Conservation (phyloP, 2,329 filamentous ascomycete species). For the Colletotrichum sp. region DNA sequence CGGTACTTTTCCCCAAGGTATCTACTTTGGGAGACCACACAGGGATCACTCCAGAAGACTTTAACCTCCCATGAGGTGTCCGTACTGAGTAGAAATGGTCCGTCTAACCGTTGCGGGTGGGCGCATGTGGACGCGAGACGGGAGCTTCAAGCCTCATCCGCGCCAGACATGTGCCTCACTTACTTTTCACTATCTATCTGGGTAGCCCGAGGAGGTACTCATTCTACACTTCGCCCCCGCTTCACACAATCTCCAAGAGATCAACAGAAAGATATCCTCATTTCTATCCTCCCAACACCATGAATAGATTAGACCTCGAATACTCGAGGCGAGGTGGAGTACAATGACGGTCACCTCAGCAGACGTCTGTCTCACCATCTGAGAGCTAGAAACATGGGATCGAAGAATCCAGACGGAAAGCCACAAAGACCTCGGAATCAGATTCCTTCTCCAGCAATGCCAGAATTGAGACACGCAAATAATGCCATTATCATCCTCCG, state of each 20-base stretch:
- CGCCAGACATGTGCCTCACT: background rate
- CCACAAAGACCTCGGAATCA: background rate
- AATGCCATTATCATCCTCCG: constrained; percentile 11
- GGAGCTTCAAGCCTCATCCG: background rate
- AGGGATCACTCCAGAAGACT: background rate
- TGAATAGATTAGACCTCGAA: background rate
- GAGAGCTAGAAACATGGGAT: constrained; percentile 9
- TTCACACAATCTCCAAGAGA: background rate
- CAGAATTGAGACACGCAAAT: background rate
- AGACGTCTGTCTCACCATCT: constrained; percentile 15
- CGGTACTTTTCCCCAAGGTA: background rate
- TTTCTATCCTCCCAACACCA: background rate
- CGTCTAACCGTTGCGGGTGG: background rate
- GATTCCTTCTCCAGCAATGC: background rate
- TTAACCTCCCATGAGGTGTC: background rate
- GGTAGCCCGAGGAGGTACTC: background rate
- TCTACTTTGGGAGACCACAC: background rate
- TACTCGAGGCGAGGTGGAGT: background rate
- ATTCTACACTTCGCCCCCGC: background rate
- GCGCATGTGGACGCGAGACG: background rate
- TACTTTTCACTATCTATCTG: background rate
- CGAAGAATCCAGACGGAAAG: background rate
- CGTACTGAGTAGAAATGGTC: background rate
- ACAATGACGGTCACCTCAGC: background rate
- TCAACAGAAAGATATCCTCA: background rate